Evolutionary conservation across 768 basidiomycete genomes (phyloP), one percentile per base, ranked within the genome.

Genomic region (Suillus spraguei): DNA sequence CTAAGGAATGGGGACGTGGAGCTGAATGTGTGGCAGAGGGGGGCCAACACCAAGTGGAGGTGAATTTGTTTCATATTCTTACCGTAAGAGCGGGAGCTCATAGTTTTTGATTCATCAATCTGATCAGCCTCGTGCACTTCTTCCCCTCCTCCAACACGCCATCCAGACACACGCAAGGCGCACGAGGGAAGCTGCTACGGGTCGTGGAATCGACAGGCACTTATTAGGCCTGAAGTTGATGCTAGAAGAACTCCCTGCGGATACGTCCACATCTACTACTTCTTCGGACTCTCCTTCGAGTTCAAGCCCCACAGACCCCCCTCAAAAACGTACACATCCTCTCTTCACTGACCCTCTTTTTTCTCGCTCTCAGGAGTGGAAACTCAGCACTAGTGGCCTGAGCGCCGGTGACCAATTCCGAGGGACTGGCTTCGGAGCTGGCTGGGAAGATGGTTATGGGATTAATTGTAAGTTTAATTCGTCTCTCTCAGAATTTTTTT

Each of bases 401-500:
- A 94, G 91, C 75, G 90, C 91, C 32, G 95, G 95, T 0, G 83
- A 87, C 67, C 80, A 89, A 44, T 98, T 97, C 79, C 85, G 86
- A 55, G 95, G 96, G 1, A 97, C 95, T 9, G 95, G 95, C 4
- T 97, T 97, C 74, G 95, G 96, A 4, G 78, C 94, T 2, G 77
- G 81, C 11, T 95, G 88, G 77, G 81, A 85, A 46, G 89, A 96
- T 78, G 96, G 96, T 10, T 97, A 96, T 79, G 95, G 96, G 1
- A 90, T 97, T 68, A 97, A 94, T 72, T 98, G 95, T 95, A 72
- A 69, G 91, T 81, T 24, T 46, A 4, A 44, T 28, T 41, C 49
- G 33, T 54, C 64, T 35, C 17, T 16, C 59, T 55, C 54, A 10
- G 46, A 3, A 24, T 36, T 14, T 38, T 39, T 44, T 35, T 28